Conservation (phyloP, 2,329 filamentous ascomycete genomes). For the Fusarium fracticaudum region DNA sequence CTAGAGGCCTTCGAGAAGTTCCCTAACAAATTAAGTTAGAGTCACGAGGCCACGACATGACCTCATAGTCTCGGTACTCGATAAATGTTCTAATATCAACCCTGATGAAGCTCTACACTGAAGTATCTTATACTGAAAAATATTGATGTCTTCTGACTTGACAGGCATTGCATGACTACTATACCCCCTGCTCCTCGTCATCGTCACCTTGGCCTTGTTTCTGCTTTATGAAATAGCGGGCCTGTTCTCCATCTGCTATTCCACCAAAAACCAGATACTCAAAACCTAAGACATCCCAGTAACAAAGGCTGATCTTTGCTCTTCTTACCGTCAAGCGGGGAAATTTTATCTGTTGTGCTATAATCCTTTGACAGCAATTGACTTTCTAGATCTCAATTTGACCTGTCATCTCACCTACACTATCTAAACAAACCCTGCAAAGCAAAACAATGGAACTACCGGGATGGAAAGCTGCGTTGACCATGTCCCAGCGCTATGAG, state of each 20-base stretch:
- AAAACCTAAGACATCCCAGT: conserved; percentile 21
- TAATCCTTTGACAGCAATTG: conserved; percentile 6
- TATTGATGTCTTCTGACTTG: neutral
- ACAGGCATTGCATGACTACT: neutral
- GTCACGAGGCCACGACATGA: conserved; percentile 39
- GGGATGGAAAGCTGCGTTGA: conserved; percentile 62
- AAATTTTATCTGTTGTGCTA: conserved; percentile 5
- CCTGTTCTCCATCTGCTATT: conserved; percentile 2
- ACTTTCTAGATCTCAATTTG: conserved; percentile 3
- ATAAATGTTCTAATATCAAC: neutral
- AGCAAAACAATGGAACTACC: conserved; percentile 15
- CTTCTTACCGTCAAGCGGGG: neutral
- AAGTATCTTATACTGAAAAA: neutral
- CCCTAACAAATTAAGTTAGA: neutral
- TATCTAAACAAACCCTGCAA: neutral
- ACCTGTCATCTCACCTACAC: neutral
- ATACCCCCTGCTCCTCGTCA: neutral
- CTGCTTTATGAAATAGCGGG: conserved; percentile 31
- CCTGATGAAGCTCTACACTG: neutral
- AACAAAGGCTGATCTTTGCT: conserved; percentile 20
- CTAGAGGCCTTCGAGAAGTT: conserved; percentile 23
- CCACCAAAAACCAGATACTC: neutral
- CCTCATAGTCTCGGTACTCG: conserved; percentile 29
- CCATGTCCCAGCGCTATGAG: conserved; percentile 69
- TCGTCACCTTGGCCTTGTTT: conserved; percentile 27